A percentile compares a stretch with the other conserved stretches of the same genome.
phyloP scores from a whole-genome alignment of 2,329 filamentous ascomycete species.

The Calycina marina region DNA sequence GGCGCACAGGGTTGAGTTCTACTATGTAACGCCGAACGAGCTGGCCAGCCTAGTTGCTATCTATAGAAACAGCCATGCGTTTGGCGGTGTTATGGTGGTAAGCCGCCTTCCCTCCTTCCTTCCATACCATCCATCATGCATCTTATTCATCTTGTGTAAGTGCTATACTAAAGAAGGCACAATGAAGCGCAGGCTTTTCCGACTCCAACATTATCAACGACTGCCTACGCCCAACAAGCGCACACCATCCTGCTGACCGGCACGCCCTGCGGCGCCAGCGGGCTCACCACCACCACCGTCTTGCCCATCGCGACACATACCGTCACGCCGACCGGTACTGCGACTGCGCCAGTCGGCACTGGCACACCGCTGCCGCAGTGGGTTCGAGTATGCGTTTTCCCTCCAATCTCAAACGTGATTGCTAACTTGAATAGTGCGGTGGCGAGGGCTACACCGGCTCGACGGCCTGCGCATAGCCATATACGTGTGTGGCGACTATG shows the following conservation, averaged over 20 bases:
- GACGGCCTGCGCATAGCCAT: slow-evolving; percentile 2
- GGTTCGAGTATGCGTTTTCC: slow-evolving; percentile 4
- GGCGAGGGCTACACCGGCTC: slow-evolving; percentile 2
- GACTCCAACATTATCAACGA: slow-evolving; percentile 24
- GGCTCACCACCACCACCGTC: background rate
- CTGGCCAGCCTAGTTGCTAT: slow-evolving; percentile 21
- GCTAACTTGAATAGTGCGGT: slow-evolving; percentile 3
- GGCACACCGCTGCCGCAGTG: slow-evolving; percentile 2
- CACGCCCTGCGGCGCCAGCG: slow-evolving; percentile 13
- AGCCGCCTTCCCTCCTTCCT: no score
- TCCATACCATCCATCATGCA: no score
- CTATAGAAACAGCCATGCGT: slow-evolving; percentile 19
- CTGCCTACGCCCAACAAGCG: slow-evolving; percentile 27
- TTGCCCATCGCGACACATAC: background rate
- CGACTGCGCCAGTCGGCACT: slow-evolving; percentile 1
- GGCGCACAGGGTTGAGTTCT: slow-evolving; percentile 19
- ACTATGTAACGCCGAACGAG: slow-evolving; percentile 23
- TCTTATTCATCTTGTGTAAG: no score
- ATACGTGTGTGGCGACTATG: slow-evolving; percentile 4
- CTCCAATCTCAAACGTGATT: background rate
- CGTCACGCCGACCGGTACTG: slow-evolving; percentile 2
- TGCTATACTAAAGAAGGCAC: no score
- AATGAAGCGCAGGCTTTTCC: slow-evolving; percentile 29
- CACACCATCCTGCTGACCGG: slow-evolving; percentile 25
- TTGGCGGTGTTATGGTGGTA: slow-evolving; percentile 28